These are phyloP conservation scores for Krasilnikovozyma curviuscula DNA, from an alignment of 768 basidiomycete species.

Conservation along the genomic window DNA sequence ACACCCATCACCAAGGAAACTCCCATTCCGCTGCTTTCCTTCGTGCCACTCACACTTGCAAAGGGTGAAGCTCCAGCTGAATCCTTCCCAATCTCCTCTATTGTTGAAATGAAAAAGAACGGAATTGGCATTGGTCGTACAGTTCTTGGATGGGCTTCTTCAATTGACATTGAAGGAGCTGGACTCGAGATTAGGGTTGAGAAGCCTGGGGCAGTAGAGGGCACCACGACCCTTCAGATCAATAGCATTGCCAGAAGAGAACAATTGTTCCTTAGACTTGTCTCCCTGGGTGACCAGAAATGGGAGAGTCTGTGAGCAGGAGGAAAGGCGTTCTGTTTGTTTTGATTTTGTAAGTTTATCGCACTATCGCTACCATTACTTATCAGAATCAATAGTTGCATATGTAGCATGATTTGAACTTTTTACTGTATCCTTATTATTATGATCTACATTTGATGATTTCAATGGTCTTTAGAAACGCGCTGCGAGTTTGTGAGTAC, in stretches of 20 bases:
- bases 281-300: conserved; percentile 25
- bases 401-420: too few relatives aligned
- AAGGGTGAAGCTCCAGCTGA: conserved; percentile 16
- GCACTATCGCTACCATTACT: too few relatives aligned
- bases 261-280: conserved; percentile 26
- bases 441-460: too few relatives aligned
- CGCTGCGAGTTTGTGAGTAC: too few relatives aligned
- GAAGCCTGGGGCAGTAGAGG: conserved; percentile 9
- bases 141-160: conserved; percentile 27
- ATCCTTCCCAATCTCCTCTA: conserved; percentile 24
- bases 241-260: conserved; percentile 27
- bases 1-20: conserved; percentile 16
- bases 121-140: conserved; percentile 27
- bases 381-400: too few relatives aligned
- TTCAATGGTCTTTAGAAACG: too few relatives aligned
- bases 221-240: conserved; percentile 24
- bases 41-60: conserved; percentile 22
- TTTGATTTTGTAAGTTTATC: too few relatives aligned
- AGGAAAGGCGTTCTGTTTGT: too few relatives aligned
- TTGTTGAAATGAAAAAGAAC: conserved; percentile 29
- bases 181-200: conserved; percentile 28
- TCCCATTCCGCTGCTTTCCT: conserved; percentile 16
- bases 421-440: too few relatives aligned
- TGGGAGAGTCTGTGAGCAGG: conserved; percentile 26
- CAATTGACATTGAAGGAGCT: conserved; percentile 27